Conservation (phyloP, 1,139 yeast genomes). For the Magnusiomyces paraingens region DNA sequence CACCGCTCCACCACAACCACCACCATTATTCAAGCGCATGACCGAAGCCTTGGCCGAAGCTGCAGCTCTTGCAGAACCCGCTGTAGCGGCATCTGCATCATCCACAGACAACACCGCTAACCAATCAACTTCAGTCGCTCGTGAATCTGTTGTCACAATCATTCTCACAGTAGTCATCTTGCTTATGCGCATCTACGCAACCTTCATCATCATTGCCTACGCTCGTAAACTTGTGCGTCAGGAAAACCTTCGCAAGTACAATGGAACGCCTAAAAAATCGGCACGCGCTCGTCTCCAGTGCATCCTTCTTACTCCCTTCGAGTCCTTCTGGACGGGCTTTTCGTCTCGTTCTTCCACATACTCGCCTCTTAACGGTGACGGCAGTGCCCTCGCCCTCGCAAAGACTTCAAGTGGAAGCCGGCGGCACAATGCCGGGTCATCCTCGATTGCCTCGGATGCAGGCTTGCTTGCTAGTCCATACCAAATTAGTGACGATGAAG, state of each 20-base stretch:
- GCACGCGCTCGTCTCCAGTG: slow-evolving; percentile 29
- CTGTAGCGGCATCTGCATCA: slow-evolving; percentile 8
- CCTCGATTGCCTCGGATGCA: slow-evolving; percentile 1
- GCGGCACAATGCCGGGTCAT: neutral
- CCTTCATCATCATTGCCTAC: slow-evolving; percentile 56
- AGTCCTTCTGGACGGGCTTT: slow-evolving; percentile 45
- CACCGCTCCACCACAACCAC: slow-evolving; percentile 5
- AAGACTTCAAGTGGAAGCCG: neutral
- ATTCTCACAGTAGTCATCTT: slow-evolving; percentile 49
- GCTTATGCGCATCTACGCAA: slow-evolving; percentile 57
- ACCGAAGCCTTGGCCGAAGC: slow-evolving; percentile 11
- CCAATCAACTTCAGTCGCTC: slow-evolving; percentile 61
- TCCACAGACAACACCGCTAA: slow-evolving; percentile 19
- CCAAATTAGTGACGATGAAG: neutral
- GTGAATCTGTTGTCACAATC: slow-evolving; percentile 66
- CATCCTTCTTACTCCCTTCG: slow-evolving; percentile 26
- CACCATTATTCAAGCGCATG: neutral
- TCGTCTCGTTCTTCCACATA: slow-evolving; percentile 7
- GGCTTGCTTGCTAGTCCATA: slow-evolving; percentile 1
- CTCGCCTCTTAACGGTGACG: slow-evolving; percentile 1
- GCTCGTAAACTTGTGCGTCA: slow-evolving; percentile 39
- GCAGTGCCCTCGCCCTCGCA: neutral
- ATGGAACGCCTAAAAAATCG: slow-evolving; percentile 33
- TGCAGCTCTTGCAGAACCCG: slow-evolving; percentile 10
- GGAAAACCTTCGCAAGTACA: slow-evolving; percentile 31